These are phyloP conservation scores for Penicillium silybi DNA, from an alignment of 495 filamentous ascomycete species.

Conservation along the genomic window DNA sequence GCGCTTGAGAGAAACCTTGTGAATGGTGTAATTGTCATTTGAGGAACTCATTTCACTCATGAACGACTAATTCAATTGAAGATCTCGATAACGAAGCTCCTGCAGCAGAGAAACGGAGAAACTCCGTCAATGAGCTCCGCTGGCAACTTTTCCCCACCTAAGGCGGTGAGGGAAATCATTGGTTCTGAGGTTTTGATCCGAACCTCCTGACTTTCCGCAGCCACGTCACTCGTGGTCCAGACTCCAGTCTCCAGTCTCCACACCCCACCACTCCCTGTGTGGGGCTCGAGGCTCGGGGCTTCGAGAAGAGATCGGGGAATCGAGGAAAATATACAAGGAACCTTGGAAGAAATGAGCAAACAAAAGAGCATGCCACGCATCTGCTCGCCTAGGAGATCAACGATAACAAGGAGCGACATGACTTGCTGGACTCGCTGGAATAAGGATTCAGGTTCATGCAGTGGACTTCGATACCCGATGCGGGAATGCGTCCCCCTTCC, in stretches of 20 bases:
- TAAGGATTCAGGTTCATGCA: neutral
- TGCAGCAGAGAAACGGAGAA: neutral
- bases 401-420: neutral
- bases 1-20: slow-evolving; percentile 31
- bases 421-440: neutral
- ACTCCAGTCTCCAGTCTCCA: too few species aligned
- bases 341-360: neutral
- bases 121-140: too few species aligned
- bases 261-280: neutral
- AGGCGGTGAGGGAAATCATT: too few species aligned
- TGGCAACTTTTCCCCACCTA: neutral
- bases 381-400: neutral
- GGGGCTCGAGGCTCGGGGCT: neutral
- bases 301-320: neutral
- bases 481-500: neutral
- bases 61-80: neutral
- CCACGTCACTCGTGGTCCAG: too few species aligned
- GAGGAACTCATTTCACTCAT: slow-evolving; percentile 16
- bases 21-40: slow-evolving; percentile 26
- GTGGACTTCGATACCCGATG: slow-evolving; percentile 5
- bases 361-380: neutral
- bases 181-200: too few species aligned
- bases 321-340: neutral
- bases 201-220: too few species aligned
- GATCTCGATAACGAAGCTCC: neutral